Conservation (phyloP, 2,329 filamentous ascomycete species). For the Nannizziopsis arthrosporioides region DNA sequence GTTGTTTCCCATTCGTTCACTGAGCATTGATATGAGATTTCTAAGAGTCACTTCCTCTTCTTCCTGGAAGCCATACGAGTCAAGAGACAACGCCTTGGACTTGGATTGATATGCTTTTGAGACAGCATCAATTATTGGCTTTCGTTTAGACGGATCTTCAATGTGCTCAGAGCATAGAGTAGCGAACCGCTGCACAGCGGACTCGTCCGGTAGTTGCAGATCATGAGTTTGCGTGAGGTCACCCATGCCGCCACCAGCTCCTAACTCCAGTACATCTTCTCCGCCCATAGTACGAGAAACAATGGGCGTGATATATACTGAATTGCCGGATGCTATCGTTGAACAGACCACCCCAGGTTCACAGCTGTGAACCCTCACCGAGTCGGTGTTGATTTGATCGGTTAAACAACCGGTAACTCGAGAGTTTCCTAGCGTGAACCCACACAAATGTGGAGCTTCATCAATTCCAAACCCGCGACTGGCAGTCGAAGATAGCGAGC, state of each 20-base stretch:
- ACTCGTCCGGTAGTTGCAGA: slow-evolving; percentile 45
- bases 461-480: slow-evolving; percentile 34
- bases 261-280: slow-evolving; percentile 56
- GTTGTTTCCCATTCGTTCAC: slow-evolving; percentile 15
- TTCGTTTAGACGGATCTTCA: slow-evolving; percentile 21
- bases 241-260: slow-evolving; percentile 66
- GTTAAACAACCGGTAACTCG: slow-evolving; percentile 62
- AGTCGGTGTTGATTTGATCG: slow-evolving; percentile 32
- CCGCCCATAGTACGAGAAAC: slow-evolving; percentile 49
- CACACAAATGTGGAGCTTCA: slow-evolving; percentile 58
- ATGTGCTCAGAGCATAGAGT: slow-evolving; percentile 38
- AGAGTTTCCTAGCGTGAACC: slow-evolving; percentile 63
- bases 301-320: slow-evolving; percentile 69
- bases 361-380: slow-evolving; percentile 69
- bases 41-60: slow-evolving; percentile 29
- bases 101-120: slow-evolving; percentile 25
- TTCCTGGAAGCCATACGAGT: slow-evolving; percentile 29
- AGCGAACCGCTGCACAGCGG: slow-evolving; percentile 42
- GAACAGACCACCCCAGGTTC: slow-evolving; percentile 51
- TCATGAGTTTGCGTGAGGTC: slow-evolving; percentile 60
- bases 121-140: slow-evolving; percentile 23
- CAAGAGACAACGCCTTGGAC: slow-evolving; percentile 28
- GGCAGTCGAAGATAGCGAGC: slow-evolving; percentile 42
- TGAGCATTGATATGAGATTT: slow-evolving; percentile 25
- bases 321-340: slow-evolving; percentile 34